These are phyloP conservation scores for Penicillium expansum DNA, from an alignment of 2,329 filamentous ascomycete species.

Conservation along the genomic window DNA sequence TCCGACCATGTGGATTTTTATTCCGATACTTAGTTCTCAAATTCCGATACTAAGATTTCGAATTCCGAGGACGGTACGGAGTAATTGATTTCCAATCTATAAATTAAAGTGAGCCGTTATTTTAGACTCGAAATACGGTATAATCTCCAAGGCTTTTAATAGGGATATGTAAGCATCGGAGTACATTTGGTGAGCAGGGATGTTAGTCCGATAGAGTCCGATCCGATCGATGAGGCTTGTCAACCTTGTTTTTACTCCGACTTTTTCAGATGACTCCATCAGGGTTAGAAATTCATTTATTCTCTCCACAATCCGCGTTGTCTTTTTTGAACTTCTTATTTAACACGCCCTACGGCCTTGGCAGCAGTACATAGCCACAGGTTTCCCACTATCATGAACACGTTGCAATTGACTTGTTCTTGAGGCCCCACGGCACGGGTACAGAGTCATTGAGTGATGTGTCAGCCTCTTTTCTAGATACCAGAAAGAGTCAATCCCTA, in stretches of 20 bases:
- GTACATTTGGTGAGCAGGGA: background rate
- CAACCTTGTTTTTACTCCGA: background rate
- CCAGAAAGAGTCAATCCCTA: background rate
- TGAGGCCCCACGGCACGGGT: background rate
- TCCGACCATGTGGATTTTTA: background rate
- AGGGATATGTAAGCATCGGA: background rate
- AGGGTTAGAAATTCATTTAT: background rate
- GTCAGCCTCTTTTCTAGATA: background rate
- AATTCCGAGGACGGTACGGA: too few relatives aligned
- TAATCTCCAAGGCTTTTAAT: too few relatives aligned
- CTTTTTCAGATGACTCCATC: background rate
- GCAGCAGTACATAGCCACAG: background rate
- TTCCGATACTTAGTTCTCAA: background rate
- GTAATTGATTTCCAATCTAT: too few relatives aligned
- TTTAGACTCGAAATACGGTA: too few relatives aligned
- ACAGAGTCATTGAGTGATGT: background rate
- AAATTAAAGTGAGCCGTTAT: too few relatives aligned
- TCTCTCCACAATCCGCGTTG: background rate
- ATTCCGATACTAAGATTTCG: too few relatives aligned
- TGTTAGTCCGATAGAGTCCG: background rate
- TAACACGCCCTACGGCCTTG: constrained; percentile 10
- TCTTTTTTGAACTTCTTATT: background rate
- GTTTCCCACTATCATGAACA: background rate
- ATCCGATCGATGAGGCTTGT: background rate
- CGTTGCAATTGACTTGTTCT: background rate